Base-by-base conservation (phyloP, 306 rosid species). In the Abrus precatorius region DNA sequence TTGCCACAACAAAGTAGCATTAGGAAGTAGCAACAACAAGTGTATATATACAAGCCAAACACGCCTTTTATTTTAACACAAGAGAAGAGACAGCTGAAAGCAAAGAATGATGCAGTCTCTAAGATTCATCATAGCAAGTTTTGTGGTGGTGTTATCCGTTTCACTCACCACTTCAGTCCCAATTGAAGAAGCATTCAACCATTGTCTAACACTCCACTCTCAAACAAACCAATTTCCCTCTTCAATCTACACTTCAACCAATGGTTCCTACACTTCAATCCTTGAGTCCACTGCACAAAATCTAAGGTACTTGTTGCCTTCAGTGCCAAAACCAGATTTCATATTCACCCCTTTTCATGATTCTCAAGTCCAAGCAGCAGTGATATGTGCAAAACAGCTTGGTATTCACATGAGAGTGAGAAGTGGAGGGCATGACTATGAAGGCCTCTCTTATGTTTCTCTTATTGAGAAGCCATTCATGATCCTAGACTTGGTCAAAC, bases 271-370 rank as follows among this genome's bases (percentile, higher is more conserved):
- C 82, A 85, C 78, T 34, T 60, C 97, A 0, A 52, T 88, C 69
- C 89, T 93, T 10, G 89, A 87, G 36, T 90, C 94, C 66, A 86
- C 92, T 4, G 97, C 97, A 6, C 90, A 90, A 72, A 93, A 93
- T 65, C 88, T 90, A 41, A 76, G 97, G 79, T 85, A 71, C 69
- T 41, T 88, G 79, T 44, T 74, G 38, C 87, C 94, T 47, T 87
- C 97, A 12, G 73, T 78, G 27, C 97, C 92, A 2, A 91, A 89
- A 76, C 93, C 92, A 1, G 88, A 69, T 12, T 83, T 91, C 77
- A 91, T 89, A 56, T 91, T 86, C 91, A 89, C 87, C 3, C 90
- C 96, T 6, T 57, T 73, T 3, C 76, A 84, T 11, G 93, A 91
- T 2, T 82, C 87, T 57, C 93, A 91, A 44, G 93, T 91, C 43